phyloP scores from a whole-genome alignment of 441 rosid genomes.

The Geranium incanum region DNA sequence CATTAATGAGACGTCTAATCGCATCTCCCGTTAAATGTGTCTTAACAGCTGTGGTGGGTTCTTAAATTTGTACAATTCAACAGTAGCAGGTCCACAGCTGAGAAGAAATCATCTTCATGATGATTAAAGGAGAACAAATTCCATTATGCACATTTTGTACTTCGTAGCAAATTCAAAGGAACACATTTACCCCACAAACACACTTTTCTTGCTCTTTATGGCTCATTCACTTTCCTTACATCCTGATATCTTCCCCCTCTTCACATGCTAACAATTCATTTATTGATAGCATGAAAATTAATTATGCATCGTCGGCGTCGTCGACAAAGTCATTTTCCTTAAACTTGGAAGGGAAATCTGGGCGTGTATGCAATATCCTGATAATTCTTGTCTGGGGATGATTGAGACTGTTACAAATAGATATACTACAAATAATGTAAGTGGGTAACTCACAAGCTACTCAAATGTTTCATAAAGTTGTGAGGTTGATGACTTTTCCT shows the following conservation, averaged over 20 bases:
- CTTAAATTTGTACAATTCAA: too few relatives aligned
- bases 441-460: slow-evolving; percentile 39
- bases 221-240: too few relatives aligned
- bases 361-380: background rate
- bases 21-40: too few relatives aligned
- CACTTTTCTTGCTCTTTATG: too few relatives aligned
- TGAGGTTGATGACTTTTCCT: slow-evolving; percentile 12
- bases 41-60: too few relatives aligned
- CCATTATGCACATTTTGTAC: background rate
- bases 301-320: too few relatives aligned
- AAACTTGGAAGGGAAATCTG: background rate
- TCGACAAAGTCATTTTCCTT: background rate
- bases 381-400: slow-evolving; percentile 1
- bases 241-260: too few relatives aligned
- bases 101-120: background rate
- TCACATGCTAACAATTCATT: too few relatives aligned
- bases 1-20: too few relatives aligned
- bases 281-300: background rate
- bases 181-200: background rate
- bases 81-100: background rate
- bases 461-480: slow-evolving; percentile 28
- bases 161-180: background rate
- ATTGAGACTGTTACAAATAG: slow-evolving; percentile 18
- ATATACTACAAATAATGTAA: slow-evolving; percentile 18
- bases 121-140: background rate